Conservation (phyloP, 495 filamentous ascomycete genomes). For the Lophiostoma macrostomum region DNA sequence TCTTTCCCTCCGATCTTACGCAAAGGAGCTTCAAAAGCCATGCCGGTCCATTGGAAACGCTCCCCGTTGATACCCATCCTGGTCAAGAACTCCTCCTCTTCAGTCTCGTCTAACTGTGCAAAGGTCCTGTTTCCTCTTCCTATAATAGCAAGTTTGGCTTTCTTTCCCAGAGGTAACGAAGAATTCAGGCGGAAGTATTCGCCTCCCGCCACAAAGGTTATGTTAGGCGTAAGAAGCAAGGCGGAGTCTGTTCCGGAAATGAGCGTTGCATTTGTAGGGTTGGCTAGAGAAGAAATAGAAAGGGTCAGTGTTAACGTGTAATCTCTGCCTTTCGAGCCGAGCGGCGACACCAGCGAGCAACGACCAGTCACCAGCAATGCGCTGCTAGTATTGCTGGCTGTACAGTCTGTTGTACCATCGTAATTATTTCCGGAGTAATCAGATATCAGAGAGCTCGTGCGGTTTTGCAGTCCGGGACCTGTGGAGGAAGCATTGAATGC, state of each 20-base stretch:
- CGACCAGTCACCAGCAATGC: constrained; percentile 34
- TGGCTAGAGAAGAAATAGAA: background rate
- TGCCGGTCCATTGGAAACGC: constrained; percentile 45
- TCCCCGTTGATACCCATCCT: constrained; percentile 47
- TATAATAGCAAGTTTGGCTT: constrained; percentile 45
- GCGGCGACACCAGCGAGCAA: constrained; percentile 45
- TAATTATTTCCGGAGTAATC: constrained; percentile 51
- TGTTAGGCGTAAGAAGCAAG: constrained; percentile 33
- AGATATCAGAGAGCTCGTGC: background rate
- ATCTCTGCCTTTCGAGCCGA: constrained; percentile 49
- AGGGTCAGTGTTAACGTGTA: constrained; percentile 48
- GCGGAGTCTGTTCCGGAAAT: constrained; percentile 17
- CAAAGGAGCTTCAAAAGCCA: constrained; percentile 52
- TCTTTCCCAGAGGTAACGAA: constrained; percentile 43
- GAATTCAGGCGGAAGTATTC: constrained; percentile 48
- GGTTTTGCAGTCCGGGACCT: background rate
- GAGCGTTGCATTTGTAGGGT: constrained; percentile 11
- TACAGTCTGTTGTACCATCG: constrained; percentile 40
- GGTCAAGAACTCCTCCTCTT: constrained; percentile 44
- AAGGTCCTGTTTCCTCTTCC: constrained; percentile 46
- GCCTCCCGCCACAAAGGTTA: constrained; percentile 48
- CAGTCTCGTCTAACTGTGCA: constrained; percentile 29
- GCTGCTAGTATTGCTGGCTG: constrained; percentile 29
- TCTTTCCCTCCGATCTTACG: constrained; percentile 40
- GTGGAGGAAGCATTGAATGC: constrained; percentile 17